phyloP scores from a whole-genome alignment of 2,329 filamentous ascomycete genomes.

The Coniochaeta ligniaria region DNA sequence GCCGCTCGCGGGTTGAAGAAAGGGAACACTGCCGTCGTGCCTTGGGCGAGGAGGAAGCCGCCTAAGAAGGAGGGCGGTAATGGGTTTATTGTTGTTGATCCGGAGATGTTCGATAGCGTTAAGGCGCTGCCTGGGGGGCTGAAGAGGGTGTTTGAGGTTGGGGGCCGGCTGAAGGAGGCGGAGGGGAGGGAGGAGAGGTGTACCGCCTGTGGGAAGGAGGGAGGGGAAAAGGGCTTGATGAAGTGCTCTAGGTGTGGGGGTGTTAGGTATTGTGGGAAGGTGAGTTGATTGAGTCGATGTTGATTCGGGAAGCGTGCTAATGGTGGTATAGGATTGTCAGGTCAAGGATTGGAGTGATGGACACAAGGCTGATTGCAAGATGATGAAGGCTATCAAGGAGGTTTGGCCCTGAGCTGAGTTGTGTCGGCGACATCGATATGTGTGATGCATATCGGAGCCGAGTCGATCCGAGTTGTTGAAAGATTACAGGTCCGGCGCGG shows the following conservation, averaged over 20 bases:
- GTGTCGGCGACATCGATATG: background rate
- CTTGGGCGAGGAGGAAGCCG: slow-evolving; percentile 23
- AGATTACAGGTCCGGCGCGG: background rate
- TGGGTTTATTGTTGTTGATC: slow-evolving; percentile 28
- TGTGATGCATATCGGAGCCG: background rate
- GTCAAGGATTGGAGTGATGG: slow-evolving; percentile 32
- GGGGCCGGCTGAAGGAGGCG: slow-evolving; percentile 7
- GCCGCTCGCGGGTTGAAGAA: slow-evolving; percentile 22
- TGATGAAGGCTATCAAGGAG: slow-evolving; percentile 28
- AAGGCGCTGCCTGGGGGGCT: slow-evolving; percentile 24
- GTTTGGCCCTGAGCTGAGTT: slow-evolving; percentile 19
- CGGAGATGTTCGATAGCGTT: slow-evolving; percentile 16
- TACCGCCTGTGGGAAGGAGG: slow-evolving; percentile 20
- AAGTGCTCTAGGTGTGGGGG: slow-evolving; percentile 35
- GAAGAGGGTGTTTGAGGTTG: slow-evolving; percentile 21
- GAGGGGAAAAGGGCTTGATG: slow-evolving; percentile 18
- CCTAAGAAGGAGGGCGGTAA: slow-evolving; percentile 25
- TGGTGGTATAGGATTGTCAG: slow-evolving; percentile 30
- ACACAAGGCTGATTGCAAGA: slow-evolving; percentile 37
- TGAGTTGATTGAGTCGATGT: slow-evolving; percentile 15
- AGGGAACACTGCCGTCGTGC: slow-evolving; percentile 30
- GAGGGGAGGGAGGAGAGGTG: slow-evolving; percentile 14
- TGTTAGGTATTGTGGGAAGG: slow-evolving; percentile 39
- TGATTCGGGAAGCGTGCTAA: background rate
- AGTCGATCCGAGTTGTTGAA: background rate